These are phyloP conservation scores for Corynascus novoguineensis DNA, from an alignment of 495 filamentous ascomycete species.

Conservation along the genomic window DNA sequence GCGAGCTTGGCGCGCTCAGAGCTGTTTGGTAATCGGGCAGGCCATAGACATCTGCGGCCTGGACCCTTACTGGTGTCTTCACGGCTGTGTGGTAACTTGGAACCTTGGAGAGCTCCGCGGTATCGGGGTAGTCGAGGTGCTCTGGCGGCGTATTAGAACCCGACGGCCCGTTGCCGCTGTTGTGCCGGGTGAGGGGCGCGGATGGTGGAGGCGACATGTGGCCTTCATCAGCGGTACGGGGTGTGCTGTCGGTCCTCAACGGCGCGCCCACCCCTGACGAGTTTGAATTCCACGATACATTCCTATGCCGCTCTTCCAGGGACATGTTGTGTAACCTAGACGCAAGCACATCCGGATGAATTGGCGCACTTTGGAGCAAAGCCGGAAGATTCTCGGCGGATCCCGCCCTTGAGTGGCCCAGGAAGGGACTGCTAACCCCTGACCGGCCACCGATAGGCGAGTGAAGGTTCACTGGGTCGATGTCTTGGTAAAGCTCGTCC, in stretches of 20 bases:
- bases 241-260: constrained; percentile 29
- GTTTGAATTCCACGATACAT: constrained; percentile 32
- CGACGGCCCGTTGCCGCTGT: constrained; percentile 51
- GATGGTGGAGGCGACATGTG: constrained; percentile 31
- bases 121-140: constrained; percentile 57
- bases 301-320: constrained; percentile 33
- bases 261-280: constrained; percentile 23
- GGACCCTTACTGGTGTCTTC: constrained; percentile 47
- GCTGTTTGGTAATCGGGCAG: constrained; percentile 43
- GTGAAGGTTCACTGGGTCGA: constrained; percentile 69
- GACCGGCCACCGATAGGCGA: constrained; percentile 63
- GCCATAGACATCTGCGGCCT: constrained; percentile 20
- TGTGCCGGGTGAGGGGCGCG: constrained; percentile 48
- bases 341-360: constrained; percentile 58
- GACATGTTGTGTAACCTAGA: constrained; percentile 57
- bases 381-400: constrained; percentile 71
- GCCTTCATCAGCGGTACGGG: constrained; percentile 25
- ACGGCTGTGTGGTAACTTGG: constrained; percentile 79
- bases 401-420: constrained; percentile 64
- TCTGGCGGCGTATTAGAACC: constrained; percentile 39
- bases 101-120: constrained; percentile 63
- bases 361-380: constrained; percentile 41
- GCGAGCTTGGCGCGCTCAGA: constrained; percentile 27
- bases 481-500: constrained; percentile 81
- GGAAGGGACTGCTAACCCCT: constrained; percentile 69